Base-by-base conservation (phyloP, 352 stramenopile species). In the Phytophthora chlamydospora region DNA sequence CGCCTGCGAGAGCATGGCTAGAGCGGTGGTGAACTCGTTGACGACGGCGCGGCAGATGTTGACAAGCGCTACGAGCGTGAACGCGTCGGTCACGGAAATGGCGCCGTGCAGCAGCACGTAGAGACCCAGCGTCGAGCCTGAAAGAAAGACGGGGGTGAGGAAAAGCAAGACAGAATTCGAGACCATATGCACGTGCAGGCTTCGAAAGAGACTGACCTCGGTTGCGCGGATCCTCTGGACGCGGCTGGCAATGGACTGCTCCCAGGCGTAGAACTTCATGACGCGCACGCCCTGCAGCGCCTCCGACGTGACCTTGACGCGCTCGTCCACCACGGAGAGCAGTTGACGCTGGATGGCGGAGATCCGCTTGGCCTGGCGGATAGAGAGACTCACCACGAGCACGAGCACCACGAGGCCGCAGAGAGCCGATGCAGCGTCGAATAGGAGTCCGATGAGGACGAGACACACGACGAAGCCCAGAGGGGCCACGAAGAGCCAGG, bases 251-350 rank as follows among this genome's bases (percentile, higher is more conserved):
- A 80, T 49, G 9, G 70, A 64, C 6, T 60, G 39, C 45, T 83
- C 78, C 88, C 89, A 98, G 10, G 80, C 86, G 53, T 97, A 96
- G 45, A 96, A 89, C 58, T 97, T 98, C 47, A 98, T 84, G 49
- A 89, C 87, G 31, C 88, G 75, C 35, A 98, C 93, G 3, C 92
- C 94, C 11, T 86, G 67, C 0, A 98, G 72, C 14, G 96, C 85
- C 66, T 98, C 94, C 38, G 93, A 97, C 19, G 95, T 93, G 36
- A 97, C 81, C 59, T 97, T 96, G 7, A 98, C 88, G 6, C 96
- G 81, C 19, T 90, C 71, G 21, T 78, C 75, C 6, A 97, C 88
- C n/a, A 77, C 52, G 6, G 29, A 35, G 3, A 79, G 49, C 11
- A 79, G 34, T 10, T 52, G 44, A 11, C 49, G 51, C 19, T 76